Evolutionary conservation across 2,329 filamentous ascomycete species (phyloP).

Genomic region (Neonectria ditissima): DNA sequence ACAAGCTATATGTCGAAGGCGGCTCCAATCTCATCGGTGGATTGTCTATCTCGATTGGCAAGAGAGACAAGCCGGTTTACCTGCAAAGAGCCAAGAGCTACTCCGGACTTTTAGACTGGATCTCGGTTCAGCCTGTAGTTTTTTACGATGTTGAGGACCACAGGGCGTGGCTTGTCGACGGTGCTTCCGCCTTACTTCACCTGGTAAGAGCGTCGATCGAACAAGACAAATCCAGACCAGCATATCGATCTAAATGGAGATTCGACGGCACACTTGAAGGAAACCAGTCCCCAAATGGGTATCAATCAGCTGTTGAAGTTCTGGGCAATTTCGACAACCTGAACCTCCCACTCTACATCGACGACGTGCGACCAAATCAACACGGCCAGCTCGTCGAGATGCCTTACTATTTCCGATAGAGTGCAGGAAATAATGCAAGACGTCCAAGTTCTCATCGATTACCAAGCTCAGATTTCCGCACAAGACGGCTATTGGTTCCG

Average conservation of each 20-base stretch:
- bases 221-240: not conserved
- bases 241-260: constrained; percentile 4
- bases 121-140: not conserved
- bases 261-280: not conserved
- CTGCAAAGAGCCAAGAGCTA: not conserved
- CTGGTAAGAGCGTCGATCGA: constrained; percentile 4
- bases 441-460: not conserved
- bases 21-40: not conserved
- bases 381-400: not conserved
- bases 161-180: not conserved
- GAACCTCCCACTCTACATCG: constrained; percentile 3
- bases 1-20: too few relatives aligned
- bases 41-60: not conserved
- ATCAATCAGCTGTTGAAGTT: too few relatives aligned
- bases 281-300: too few relatives aligned
- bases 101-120: not conserved
- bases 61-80: not conserved
- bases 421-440: constrained; percentile 1
- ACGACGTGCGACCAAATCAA: not conserved
- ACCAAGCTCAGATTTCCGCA: not conserved
- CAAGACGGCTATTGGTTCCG: constrained; percentile 9
- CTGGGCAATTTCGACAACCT: constrained; percentile 1
- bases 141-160: not conserved
- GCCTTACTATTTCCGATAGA: not conserved
- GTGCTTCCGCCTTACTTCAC: not conserved